Base-by-base conservation (phyloP, 331 rosid genomes). In the Rhamnella rubrinervis region DNA sequence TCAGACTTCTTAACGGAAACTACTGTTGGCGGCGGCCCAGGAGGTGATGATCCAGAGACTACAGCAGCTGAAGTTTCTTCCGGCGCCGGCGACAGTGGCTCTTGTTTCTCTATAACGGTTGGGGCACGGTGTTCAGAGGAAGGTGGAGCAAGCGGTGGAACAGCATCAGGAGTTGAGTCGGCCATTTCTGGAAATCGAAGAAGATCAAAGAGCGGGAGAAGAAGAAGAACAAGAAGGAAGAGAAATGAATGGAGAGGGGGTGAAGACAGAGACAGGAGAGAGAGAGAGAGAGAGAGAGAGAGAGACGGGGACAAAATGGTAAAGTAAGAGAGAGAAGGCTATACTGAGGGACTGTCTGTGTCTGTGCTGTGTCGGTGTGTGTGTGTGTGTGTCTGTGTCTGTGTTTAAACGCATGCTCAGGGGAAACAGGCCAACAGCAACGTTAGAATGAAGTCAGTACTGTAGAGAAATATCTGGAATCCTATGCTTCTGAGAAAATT, bases 91-190 rank as follows among this genome's bases (percentile, higher is more conserved):
- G 37, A 31, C 19, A 26, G 75, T 6, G 68, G 70, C 7, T 21
- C 61, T 2, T 50, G 38, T 44, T 44, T 44, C 15, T 44, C 49
- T 44, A 14, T 1, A 11, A 14, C 13, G 14, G 49, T 44, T 11
- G n/a, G 38, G 16, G 53, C 15, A 21, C 23, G 56, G 4, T 62
- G 50, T 14, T 37, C 20, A 23, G 20, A 14, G 60, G 64, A 6
- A 44, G 74, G 80, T 17, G 37, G 59, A 51, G 76, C 6, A 38
- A 73, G 65, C 12, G 74, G 65, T 6, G 53, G 50, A 51, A 78
- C 14, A 50, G 75, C 59, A 31, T 59, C 59, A 23, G 82, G 69
- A 31, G 77, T 62, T 37, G 65, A 75, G 7, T 87, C 87, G 20
- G 89, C 77, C 81, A 77, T 77, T 65, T 37, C 39, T 4, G 19